Evolutionary conservation across 768 basidiomycete genomes (phyloP).

Genomic region (Hygrocybe punicea): DNA sequence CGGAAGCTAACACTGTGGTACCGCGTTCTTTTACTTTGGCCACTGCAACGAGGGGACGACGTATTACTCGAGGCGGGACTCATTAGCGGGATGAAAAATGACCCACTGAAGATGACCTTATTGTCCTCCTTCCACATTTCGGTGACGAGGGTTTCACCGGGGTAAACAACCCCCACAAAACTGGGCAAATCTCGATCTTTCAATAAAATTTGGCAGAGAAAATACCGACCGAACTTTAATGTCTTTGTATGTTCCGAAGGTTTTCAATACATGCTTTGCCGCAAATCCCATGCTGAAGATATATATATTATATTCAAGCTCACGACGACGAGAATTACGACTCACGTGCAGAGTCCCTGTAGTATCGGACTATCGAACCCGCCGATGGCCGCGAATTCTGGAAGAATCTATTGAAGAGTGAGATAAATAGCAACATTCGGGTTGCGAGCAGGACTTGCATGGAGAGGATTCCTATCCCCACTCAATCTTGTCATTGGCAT

Average conservation of each 20-base stretch:
- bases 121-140: conserved; percentile 97
- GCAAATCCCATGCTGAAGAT: conserved; percentile 90
- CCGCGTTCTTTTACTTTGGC: conserved; percentile 87
- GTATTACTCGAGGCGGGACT: background rate
- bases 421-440: background rate
- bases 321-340: conserved; percentile 24
- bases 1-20: conserved; percentile 66
- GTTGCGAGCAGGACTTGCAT: conserved; percentile 50
- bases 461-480: conserved; percentile 89
- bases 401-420: conserved; percentile 60
- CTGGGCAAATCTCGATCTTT: conserved; percentile 43
- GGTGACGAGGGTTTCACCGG: conserved; percentile 92
- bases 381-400: conserved; percentile 76
- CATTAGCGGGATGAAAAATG: background rate
- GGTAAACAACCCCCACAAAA: conserved; percentile 89
- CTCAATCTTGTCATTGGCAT: conserved; percentile 53
- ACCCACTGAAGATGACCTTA: conserved; percentile 88
- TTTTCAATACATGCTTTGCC: conserved; percentile 86
- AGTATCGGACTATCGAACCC: conserved; percentile 16
- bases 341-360: conserved; percentile 9
- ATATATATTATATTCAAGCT: conserved; percentile 86
- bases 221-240: conserved; percentile 85
- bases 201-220: too few relatives aligned
- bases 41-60: conserved; percentile 41
- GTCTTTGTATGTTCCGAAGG: conserved; percentile 81